Conservation (phyloP, 2,329 filamentous ascomycete genomes). For the Elsinoe fawcettii region DNA sequence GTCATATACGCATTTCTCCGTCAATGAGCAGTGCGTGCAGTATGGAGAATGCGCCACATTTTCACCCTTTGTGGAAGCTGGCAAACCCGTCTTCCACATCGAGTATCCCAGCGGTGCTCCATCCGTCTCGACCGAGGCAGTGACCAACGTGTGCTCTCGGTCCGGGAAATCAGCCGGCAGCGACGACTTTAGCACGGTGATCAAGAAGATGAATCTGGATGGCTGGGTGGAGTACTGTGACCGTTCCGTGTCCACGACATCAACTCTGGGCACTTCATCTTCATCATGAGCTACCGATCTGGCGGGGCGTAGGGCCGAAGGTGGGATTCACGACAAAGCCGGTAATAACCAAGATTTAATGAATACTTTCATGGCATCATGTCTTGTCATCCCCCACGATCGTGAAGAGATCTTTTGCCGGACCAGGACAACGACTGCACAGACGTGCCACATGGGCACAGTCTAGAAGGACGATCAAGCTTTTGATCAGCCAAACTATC, state of each 20-base stretch:
- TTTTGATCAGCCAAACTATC: slow-evolving; percentile 1
- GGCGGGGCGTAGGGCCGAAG: slow-evolving; percentile 5
- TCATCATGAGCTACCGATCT: slow-evolving; percentile 1
- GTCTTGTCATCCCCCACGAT: slow-evolving; percentile 4
- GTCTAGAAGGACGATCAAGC: slow-evolving; percentile 1
- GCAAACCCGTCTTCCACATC: slow-evolving; percentile 66
- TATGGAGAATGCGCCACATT: slow-evolving; percentile 55
- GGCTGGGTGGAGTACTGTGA: slow-evolving; percentile 44
- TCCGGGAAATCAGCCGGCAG: slow-evolving; percentile 33
- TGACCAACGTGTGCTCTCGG: slow-evolving; percentile 34
- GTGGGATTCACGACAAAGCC: not conserved
- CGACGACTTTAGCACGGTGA: slow-evolving; percentile 52
- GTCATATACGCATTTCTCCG: slow-evolving; percentile 53
- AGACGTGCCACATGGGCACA: not conserved
- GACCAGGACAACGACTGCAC: not conserved
- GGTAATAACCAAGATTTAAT: not conserved
- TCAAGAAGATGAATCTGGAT: slow-evolving; percentile 59
- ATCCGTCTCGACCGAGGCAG: slow-evolving; percentile 8
- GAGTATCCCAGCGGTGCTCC: slow-evolving; percentile 51
- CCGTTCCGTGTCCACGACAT: slow-evolving; percentile 10
- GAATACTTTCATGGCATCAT: slow-evolving; percentile 4
- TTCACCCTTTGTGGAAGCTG: slow-evolving; percentile 48
- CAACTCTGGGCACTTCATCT: slow-evolving; percentile 9
- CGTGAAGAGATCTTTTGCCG: not conserved
- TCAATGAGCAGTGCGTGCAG: slow-evolving; percentile 62